These are phyloP conservation scores for Periglandula ipomoeae DNA, from an alignment of 2,329 filamentous ascomycete genomes.

Conservation along the genomic window DNA sequence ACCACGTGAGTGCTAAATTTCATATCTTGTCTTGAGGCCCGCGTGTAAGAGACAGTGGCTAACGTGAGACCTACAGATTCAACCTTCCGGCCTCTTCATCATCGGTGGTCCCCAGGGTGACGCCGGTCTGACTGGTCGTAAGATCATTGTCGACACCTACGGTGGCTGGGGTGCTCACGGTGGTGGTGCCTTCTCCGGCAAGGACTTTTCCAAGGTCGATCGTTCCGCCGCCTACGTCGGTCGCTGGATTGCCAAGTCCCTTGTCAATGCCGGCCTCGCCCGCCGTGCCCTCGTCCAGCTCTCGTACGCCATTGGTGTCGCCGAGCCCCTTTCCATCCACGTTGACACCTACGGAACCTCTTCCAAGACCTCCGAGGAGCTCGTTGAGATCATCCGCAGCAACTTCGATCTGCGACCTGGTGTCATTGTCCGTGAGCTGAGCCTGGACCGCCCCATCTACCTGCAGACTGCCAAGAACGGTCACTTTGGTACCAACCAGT, in stretches of 20 bases:
- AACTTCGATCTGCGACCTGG: conserved; percentile 98
- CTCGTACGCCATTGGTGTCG: conserved; percentile 97
- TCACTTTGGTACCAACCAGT: conserved; percentile 95
- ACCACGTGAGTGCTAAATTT: conserved; percentile 59
- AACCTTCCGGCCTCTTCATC: conserved; percentile 97
- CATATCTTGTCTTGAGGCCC: too few species aligned
- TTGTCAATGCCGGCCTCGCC: conserved; percentile 79
- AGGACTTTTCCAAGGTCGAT: conserved; percentile 99
- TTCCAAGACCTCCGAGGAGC: conserved; percentile 77
- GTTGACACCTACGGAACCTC: conserved; percentile 98
- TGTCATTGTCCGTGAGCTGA: conserved; percentile 96
- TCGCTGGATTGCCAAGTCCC: conserved; percentile 98
- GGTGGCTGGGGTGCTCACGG: conserved; percentile 99
- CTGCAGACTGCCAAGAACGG: conserved; percentile 98
- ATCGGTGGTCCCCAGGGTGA: conserved; percentile 99
- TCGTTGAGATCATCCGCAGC: conserved; percentile 84
- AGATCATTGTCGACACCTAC: conserved; percentile 99
- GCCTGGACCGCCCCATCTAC: conserved; percentile 95
- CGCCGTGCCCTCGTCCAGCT: conserved; percentile 94
- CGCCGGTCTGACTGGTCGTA: conserved; percentile 94
- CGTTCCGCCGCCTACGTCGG: conserved; percentile 94
- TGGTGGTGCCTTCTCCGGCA: conserved; percentile 99
- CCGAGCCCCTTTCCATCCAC: conserved; percentile 95
- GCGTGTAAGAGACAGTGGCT: not conserved
- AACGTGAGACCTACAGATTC: conserved; percentile 46